Evolutionary conservation across 129 eudicot species (phyloP), one percentile per base, ranked within the genome.

Genomic region (Rutidosis leptorrhynchoides): DNA sequence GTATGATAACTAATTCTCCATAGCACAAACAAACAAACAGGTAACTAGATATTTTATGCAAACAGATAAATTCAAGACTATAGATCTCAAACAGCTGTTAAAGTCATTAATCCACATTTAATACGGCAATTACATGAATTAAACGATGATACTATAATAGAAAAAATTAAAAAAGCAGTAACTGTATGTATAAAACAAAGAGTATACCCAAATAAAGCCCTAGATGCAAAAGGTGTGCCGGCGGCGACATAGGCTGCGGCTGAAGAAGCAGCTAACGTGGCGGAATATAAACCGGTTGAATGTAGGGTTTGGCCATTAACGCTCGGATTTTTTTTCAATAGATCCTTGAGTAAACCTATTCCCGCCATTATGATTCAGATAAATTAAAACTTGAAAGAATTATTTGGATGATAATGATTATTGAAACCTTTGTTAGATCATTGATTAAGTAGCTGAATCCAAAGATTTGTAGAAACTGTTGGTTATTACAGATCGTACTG

Each of bases 201-300:
- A 51, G 5, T 6, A 19, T 77, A 90, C 95, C 89, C 83, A 25
- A 82, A 77, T 4, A 84, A 80, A 80, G 95, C 77, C 81, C 87
- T 68, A 26, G 80, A 72, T 0, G 83, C 84, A 64, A 82, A 79
- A 48, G 97, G 85, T 61, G 79, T 27, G 43, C 67, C 62, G 28
- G 85, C 77, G 62, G 83, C 78, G 7, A 65, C 79, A 63, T 83
- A 81, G 43, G 87, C 83, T 20, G 85, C 95, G 45, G 83, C 87
- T 58, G 89, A 72, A 29, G 89, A 75, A 35, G 84, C 82, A 14
- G 89, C 91, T 71, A 80, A 46, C 4, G 79, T 73, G 48, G 87
- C 81, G 52, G 97, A 76, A 69, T 84, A 82, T 20, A 83, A 72
- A 22, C 83, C 79, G 48, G 80, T 54, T 0, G 95, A 84, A 42